Percentiles rank a stretch among this genome's conserved stretches.
phyloP scores from a whole-genome alignment of 441 rosid species.

The Erodium trifolium region DNA sequence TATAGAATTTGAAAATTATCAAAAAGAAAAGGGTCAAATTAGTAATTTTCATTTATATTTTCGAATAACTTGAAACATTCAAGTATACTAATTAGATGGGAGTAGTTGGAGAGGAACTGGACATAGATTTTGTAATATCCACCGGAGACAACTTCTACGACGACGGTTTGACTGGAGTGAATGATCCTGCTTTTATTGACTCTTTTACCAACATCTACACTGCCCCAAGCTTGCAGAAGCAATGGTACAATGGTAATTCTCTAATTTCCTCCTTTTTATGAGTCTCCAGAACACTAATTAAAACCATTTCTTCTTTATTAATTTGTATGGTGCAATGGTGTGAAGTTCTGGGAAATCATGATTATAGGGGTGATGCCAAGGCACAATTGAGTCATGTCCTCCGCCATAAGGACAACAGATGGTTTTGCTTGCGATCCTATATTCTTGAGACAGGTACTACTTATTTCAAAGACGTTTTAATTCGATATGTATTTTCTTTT shows the following conservation, averaged over 20 bases:
- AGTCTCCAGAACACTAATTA: no score
- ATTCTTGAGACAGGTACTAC: constrained; percentile 47
- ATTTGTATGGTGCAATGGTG: no score
- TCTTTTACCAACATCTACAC: constrained; percentile 56
- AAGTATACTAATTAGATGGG: constrained; percentile 45
- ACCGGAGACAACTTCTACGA: constrained; percentile 29
- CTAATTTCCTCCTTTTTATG: no score
- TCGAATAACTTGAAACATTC: no score
- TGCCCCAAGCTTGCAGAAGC: constrained; percentile 55
- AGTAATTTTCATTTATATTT: no score
- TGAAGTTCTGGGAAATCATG: constrained; percentile 82
- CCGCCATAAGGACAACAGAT: constrained; percentile 38
- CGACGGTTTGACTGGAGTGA: constrained; percentile 39
- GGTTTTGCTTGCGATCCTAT: constrained; percentile 71
- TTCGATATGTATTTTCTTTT: neutral
- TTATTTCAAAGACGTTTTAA: neutral
- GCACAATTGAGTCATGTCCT: constrained; percentile 62
- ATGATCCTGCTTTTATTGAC: constrained; percentile 47
- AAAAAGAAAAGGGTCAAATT: no score
- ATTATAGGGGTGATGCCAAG: constrained; percentile 65
- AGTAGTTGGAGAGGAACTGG: constrained; percentile 34
- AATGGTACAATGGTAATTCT: constrained; percentile 53
- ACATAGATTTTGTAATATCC: constrained; percentile 54
- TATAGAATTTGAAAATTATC: no score
- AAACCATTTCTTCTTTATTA: no score